phyloP scores from a whole-genome alignment of 2,329 filamentous ascomycete species.

The Alternaria longipes region DNA sequence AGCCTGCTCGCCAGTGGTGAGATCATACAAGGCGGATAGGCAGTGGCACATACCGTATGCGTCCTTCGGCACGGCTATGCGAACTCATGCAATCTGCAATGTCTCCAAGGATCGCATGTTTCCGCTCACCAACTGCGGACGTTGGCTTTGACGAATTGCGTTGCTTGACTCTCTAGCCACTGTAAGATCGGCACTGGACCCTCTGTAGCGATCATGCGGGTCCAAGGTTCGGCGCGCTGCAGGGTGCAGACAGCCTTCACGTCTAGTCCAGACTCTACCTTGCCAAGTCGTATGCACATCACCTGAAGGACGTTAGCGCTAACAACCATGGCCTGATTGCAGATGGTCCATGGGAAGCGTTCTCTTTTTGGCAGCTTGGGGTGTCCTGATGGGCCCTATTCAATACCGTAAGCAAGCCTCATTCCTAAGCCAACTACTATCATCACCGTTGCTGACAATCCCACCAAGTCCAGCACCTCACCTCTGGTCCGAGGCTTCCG shows the following conservation, averaged over 20 bases:
- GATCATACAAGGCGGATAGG: conserved; percentile 32
- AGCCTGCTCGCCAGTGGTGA: conserved; percentile 24
- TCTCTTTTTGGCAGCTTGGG: conserved; percentile 91
- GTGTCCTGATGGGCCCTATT: conserved; percentile 90
- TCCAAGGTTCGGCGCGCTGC: conserved; percentile 51
- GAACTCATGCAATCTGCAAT: conserved; percentile 43
- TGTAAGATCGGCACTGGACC: conserved; percentile 44
- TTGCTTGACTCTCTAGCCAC: conserved; percentile 50
- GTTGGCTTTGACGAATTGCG: conserved; percentile 32
- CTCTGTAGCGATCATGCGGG: conserved; percentile 53
- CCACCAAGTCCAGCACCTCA: conserved; percentile 73
- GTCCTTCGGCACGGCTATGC: conserved; percentile 41
- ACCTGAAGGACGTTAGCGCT: conserved; percentile 42
- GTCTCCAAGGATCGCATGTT: conserved; percentile 19
- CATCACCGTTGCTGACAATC: conserved; percentile 27
- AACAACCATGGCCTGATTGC: conserved; percentile 48
- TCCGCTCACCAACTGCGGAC: conserved; percentile 23
- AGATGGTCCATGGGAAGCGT: conserved; percentile 96
- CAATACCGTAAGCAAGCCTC: conserved; percentile 67
- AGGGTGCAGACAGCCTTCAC: conserved; percentile 42
- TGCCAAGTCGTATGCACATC: conserved; percentile 36
- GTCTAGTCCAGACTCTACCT: conserved; percentile 40
- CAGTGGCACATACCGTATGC: conserved; percentile 39
- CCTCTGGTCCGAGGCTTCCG: conserved; percentile 84
- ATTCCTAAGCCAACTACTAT: conserved; percentile 19